Percentiles rank a stretch among this genome's conserved stretches.
Conservation (phyloP, 805 yeast genomes). For the Hanseniaspora jakobsenii region DNA sequence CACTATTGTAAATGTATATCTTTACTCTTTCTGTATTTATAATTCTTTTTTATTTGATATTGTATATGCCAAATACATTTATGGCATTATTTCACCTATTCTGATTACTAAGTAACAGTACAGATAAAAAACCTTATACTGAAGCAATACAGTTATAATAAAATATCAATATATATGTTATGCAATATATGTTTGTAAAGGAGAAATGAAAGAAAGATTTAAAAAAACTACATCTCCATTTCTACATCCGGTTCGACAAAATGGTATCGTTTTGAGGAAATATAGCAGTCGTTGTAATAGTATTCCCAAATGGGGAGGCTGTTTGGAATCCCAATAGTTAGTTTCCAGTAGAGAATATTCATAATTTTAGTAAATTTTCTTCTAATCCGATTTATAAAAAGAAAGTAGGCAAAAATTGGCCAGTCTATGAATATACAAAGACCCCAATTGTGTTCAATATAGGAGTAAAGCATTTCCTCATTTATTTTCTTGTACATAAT, state of each 20-base stretch:
- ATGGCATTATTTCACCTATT: too few species aligned
- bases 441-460: background rate
- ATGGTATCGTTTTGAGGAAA: background rate
- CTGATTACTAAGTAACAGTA: too few species aligned
- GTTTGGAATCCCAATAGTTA: background rate
- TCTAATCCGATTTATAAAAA: background rate
- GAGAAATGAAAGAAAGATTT: too few species aligned
- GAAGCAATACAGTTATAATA: too few species aligned
- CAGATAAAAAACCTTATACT: too few species aligned
- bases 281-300: constrained; percentile 6
- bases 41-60: too few species aligned
- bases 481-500: background rate
- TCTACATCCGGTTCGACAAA: constrained; percentile 4
- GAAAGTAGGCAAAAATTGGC: background rate
- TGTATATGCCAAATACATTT: too few species aligned
- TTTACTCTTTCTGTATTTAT: too few species aligned
- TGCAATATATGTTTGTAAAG: too few species aligned
- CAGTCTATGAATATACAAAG: background rate
- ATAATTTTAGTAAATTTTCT: background rate
- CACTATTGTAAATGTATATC: too few species aligned
- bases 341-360: constrained; percentile 1
- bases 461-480: background rate
- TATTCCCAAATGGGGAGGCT: background rate
- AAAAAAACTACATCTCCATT: constrained; percentile 13
- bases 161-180: too few species aligned